Base-by-base conservation (phyloP, 441 rosid species). In the Cnidoscolus chayamansa region DNA sequence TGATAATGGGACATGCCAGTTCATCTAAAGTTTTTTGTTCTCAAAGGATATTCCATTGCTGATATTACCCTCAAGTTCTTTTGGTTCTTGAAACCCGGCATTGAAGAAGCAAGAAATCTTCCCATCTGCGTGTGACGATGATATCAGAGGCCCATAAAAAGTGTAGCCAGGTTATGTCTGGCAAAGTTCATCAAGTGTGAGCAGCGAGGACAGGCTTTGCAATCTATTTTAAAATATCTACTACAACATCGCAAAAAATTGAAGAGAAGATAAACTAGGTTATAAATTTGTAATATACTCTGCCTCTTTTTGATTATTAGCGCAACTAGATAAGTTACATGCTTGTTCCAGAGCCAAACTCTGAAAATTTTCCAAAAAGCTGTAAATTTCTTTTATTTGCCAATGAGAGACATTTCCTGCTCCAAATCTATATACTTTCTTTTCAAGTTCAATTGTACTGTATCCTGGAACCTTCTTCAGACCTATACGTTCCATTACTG, bases 391-490 rank as follows among this genome's bases (percentile, higher is more conserved):
- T 54, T 78, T 58, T 10, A 49, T 48, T 48, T 71, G 65, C 56
- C 60, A 7, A 75, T 51, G 76, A 71, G 79, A 76, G 13, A 69
- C 47, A 56, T 79, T 80, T 43, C 81, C 86, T 17, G 81, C 84
- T 63, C 79, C 80, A 60, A 74, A 81, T 67, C 78, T 72, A 50
- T 76, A 78, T 47, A 68, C 56, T 66, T 47, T 81, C 71, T 70
- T 71, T 58, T 79, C 85, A 59, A 80, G 78, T 80, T 87, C 84
- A 43, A 91, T 80, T 4, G 82, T 56, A 68, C 95, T 94, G 83
- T 86, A 88, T n/a, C 95, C 97, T 17, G 90, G 90, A 40, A 87
- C 97, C 85, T 90, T 94, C 86, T 80, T 83, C 71, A 90, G 82
- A 57, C 86, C 87, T 64, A 53, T 74, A 31, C 80, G 65, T 60